Conservation (phyloP, 2,329 filamentous ascomycete genomes). For the Cytospora leucostoma region DNA sequence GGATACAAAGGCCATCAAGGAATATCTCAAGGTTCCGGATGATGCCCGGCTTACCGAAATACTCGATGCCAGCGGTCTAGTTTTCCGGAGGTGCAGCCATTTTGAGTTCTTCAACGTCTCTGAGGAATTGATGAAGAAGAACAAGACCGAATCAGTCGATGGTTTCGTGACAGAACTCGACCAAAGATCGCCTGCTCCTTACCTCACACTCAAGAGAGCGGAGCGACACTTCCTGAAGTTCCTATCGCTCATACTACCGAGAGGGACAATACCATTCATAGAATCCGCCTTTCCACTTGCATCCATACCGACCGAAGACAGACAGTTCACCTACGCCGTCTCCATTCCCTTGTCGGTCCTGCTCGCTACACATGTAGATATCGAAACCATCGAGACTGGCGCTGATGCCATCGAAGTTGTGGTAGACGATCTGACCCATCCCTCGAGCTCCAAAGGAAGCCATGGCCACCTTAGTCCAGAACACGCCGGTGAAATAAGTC, state of each 20-base stretch:
- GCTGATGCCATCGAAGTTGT: slow-evolving; percentile 67
- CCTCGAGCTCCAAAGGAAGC: slow-evolving; percentile 24
- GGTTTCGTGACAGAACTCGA: slow-evolving; percentile 37
- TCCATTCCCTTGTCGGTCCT: slow-evolving; percentile 62
- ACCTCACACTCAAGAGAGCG: slow-evolving; percentile 66
- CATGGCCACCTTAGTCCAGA: slow-evolving; percentile 33
- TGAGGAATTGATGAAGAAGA: slow-evolving; percentile 43
- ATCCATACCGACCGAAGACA: slow-evolving; percentile 58
- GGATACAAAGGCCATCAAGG: slow-evolving; percentile 64
- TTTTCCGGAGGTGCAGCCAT: slow-evolving; percentile 69
- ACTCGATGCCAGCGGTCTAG: slow-evolving; percentile 55
- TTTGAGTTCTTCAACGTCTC: slow-evolving; percentile 77
- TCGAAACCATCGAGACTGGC: slow-evolving; percentile 66
- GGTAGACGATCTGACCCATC: slow-evolving; percentile 44
- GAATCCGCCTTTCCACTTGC: slow-evolving; percentile 68
- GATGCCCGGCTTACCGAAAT: slow-evolving; percentile 59
- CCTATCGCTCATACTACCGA: slow-evolving; percentile 60
- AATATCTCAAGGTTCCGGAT: slow-evolving; percentile 60
- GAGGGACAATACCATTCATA: slow-evolving; percentile 56
- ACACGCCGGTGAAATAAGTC: slow-evolving; percentile 55
- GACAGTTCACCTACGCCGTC: slow-evolving; percentile 67
- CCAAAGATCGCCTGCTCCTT: slow-evolving; percentile 53
- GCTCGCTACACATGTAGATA: slow-evolving; percentile 54
- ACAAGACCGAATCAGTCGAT: slow-evolving; percentile 37
- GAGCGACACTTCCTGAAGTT: slow-evolving; percentile 72